These are phyloP conservation scores for Gypsophila paniculata DNA, from an alignment of 179 eudicot species.

Conservation along the genomic window DNA sequence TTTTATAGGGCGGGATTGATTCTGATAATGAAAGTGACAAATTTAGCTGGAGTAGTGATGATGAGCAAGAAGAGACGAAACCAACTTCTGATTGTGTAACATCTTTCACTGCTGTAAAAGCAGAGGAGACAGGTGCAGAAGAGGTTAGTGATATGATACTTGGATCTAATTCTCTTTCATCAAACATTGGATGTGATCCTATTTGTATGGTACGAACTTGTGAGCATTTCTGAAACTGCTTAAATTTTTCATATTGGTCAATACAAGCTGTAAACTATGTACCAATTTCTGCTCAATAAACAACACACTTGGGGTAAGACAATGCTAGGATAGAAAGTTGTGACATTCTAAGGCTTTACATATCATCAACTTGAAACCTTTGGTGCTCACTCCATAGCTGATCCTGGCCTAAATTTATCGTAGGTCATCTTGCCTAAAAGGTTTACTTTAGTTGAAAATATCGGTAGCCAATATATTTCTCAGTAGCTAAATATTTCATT, in stretches of 20 bases:
- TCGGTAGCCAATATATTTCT: neutral
- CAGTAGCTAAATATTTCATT: neutral
- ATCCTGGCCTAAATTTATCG: too few species aligned
- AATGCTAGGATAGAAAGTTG: neutral
- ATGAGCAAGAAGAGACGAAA: constrained; percentile 43
- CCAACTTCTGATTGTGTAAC: constrained; percentile 29
- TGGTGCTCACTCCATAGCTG: neutral
- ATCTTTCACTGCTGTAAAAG: constrained; percentile 27
- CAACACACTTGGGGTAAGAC: neutral
- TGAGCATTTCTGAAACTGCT: neutral
- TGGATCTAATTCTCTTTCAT: neutral
- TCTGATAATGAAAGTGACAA: constrained; percentile 37
- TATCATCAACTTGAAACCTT: neutral
- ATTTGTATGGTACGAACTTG: neutral
- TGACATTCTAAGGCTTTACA: neutral
- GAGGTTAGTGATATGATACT: constrained; percentile 39
- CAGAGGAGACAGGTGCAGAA: constrained; percentile 29
- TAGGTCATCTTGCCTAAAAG: too few species aligned
- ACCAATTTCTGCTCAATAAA: constrained; percentile 5
- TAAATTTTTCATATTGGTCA: neutral
- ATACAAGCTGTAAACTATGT: neutral
- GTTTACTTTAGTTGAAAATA: neutral
- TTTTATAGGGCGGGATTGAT: constrained; percentile 31
- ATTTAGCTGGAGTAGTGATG: constrained; percentile 60
- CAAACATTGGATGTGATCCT: too few species aligned